Percentiles rank a stretch among this genome's conserved stretches.
These are phyloP conservation scores for Orbilia quercus DNA, from an alignment of 2,329 filamentous ascomycete genomes.

Conservation along the genomic window DNA sequence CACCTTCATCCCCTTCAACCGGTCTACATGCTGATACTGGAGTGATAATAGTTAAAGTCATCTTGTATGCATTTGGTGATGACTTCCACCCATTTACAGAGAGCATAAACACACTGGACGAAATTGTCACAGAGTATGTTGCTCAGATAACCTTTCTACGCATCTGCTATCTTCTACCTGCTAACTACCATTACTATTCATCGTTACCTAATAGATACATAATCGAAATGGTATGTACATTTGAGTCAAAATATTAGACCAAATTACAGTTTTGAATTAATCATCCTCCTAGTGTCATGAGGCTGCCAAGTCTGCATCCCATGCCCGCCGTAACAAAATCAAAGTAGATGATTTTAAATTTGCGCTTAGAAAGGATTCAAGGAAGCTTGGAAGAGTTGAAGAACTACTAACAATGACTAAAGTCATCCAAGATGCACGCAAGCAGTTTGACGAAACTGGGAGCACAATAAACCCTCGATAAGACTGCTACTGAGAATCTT, in stretches of 20 bases:
- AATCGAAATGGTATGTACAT: slow-evolving; percentile 26
- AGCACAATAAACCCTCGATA: slow-evolving; percentile 49
- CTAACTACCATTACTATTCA: neutral
- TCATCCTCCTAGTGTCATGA: slow-evolving; percentile 64
- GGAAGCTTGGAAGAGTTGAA: slow-evolving; percentile 87
- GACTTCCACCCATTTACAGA: slow-evolving; percentile 80
- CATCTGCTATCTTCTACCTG: neutral
- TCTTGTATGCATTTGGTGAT: slow-evolving; percentile 85
- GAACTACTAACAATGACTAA: slow-evolving; percentile 90
- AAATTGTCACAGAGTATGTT: slow-evolving; percentile 96
- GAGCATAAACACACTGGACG: slow-evolving; percentile 87
- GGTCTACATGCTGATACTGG: slow-evolving; percentile 56
- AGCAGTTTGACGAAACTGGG: slow-evolving; percentile 72
- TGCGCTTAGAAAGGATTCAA: slow-evolving; percentile 83
- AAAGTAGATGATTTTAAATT: slow-evolving; percentile 99
- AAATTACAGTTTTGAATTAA: neutral
- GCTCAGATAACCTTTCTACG: slow-evolving; percentile 81
- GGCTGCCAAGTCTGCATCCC: slow-evolving; percentile 84
- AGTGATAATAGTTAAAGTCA: slow-evolving; percentile 71
- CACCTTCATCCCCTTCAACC: neutral
- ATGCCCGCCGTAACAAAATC: slow-evolving; percentile 91
- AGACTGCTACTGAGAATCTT: neutral
- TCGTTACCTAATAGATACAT: slow-evolving; percentile 23
- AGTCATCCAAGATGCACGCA: slow-evolving; percentile 83
- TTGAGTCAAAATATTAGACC: neutral